Base-by-base conservation (phyloP, 495 filamentous ascomycete genomes). In the Tuber aestivum region DNA sequence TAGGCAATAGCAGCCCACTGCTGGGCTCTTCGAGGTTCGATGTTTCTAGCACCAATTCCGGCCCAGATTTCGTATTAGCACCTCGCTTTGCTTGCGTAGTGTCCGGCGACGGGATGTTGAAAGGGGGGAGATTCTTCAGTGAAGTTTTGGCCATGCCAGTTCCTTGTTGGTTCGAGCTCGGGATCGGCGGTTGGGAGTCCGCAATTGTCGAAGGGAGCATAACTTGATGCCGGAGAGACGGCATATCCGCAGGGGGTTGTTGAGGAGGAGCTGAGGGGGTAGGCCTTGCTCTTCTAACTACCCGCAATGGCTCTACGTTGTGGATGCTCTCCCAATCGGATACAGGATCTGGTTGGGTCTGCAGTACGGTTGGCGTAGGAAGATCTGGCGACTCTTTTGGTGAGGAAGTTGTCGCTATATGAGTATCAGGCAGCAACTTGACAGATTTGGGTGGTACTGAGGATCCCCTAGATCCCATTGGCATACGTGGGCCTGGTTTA, bases 31-130 rank as follows among this genome's bases (percentile, higher is more conserved):
- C 56, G 27, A 65, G 56, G 27, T 65, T 69, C 7, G 76, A 78
- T 14, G 78, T 81, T 74, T 82, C 80, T 40, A 50, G 72, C 16
- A 83, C 81, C 27, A 78, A 80, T 18, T 80, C 81, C 6, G 77
- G 77, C 41, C 72, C 40, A 23, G 79, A 69, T 44, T 65, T 65
- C 10, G 38, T 27, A 38, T 23, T 10, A 21, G 27, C 42, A 50
- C 50, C 20, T 35, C 44, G 20, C 12, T 42, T 44, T n/a, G 65
- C 71, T 21, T 32, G 42, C 48, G 35, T 27, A 9, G 48, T 2
- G 7, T 48, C 3, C 1, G 77, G 73, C 6, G 72, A 70, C 21
- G 81, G 78, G n/a, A 83, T 77, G 44, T 82, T 82, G 48, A 82
- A 83, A 4, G 81, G 81, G 0, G 73, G 65, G 32, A 83, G 76